These are phyloP conservation scores for Brassica balearica DNA, from an alignment of 441 rosid genomes.

Conservation along the genomic window DNA sequence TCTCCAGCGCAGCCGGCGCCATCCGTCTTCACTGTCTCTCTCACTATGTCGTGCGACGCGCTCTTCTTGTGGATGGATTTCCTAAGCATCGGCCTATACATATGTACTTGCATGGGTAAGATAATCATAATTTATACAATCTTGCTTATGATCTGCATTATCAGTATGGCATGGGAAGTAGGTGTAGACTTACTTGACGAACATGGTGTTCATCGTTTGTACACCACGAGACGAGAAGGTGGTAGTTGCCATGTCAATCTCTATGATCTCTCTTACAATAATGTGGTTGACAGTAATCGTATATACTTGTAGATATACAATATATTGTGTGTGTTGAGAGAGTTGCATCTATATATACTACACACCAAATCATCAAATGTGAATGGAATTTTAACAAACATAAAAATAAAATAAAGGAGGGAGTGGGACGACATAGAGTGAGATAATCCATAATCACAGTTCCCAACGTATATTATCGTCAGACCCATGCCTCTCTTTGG, in stretches of 20 bases:
- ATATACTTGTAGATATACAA: conserved; percentile 2
- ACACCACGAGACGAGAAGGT: conserved; percentile 46
- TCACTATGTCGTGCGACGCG: conserved; percentile 40
- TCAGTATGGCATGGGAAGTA: not conserved
- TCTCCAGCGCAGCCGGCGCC: conserved; percentile 12
- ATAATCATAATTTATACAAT: not conserved
- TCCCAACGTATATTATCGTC: conserved; percentile 32
- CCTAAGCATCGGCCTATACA: conserved; percentile 41
- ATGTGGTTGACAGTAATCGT: not conserved
- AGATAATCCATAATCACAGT: conserved; percentile 35
- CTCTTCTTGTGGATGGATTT: conserved; percentile 46
- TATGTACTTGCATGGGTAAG: conserved; percentile 10
- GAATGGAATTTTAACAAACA: conserved; percentile 12
- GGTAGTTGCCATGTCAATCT: conserved; percentile 41
- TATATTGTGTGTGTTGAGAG: conserved; percentile 3
- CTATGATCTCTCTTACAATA: conserved; percentile 18
- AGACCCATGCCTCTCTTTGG: conserved; percentile 42
- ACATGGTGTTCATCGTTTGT: conserved; percentile 45
- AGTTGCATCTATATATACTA: conserved; percentile 27
- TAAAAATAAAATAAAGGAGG: not conserved
- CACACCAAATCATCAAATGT: not conserved
- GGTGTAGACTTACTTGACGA: conserved; percentile 41
- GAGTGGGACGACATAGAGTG: conserved; percentile 27
- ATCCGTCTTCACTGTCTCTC: conserved; percentile 38
- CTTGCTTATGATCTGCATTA: not conserved